A percentile compares a stretch with the other conserved stretches of the same genome.
Evolutionary conservation across 148 eudicot genomes (phyloP).

Genomic region (Chenopodium berlandieri): DNA sequence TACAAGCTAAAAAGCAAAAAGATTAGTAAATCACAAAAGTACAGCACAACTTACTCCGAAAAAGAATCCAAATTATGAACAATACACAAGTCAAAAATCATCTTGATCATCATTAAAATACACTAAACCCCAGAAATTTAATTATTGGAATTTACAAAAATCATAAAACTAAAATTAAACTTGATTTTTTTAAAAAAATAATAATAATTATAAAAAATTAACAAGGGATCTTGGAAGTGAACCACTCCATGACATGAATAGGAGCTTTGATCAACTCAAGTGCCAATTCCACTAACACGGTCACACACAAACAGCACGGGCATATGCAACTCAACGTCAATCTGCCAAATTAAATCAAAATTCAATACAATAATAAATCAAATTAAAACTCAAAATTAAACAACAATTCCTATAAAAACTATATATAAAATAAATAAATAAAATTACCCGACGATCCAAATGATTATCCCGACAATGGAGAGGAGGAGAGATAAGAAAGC

Average conservation of each 20-base stretch:
- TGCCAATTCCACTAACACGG: conserved; percentile 59
- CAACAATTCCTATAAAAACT: no score
- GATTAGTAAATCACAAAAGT: no score
- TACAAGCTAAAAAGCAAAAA: no score
- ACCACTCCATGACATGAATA: conserved; percentile 66
- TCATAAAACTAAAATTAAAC: no score
- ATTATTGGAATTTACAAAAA: not conserved
- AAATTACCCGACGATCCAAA: conserved; percentile 61
- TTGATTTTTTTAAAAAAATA: no score
- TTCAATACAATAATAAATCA: no score
- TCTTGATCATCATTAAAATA: not conserved
- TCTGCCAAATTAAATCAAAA: conserved; percentile 25
- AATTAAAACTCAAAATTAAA: not conserved
- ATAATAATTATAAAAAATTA: conserved; percentile 11
- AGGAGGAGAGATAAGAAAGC: conserved; percentile 45
- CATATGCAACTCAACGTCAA: conserved; percentile 58
- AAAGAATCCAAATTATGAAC: not conserved
- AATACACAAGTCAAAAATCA: not conserved
- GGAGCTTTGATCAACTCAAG: conserved; percentile 64
- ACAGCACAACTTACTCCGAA: no score
- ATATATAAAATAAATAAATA: no score
- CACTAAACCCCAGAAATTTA: not conserved
- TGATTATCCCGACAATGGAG: conserved; percentile 46
- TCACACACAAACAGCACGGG: conserved; percentile 66
- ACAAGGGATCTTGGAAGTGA: conserved; percentile 56